These are phyloP conservation scores for Geranium incanum DNA, from an alignment of 441 rosid genomes.

Conservation along the genomic window DNA sequence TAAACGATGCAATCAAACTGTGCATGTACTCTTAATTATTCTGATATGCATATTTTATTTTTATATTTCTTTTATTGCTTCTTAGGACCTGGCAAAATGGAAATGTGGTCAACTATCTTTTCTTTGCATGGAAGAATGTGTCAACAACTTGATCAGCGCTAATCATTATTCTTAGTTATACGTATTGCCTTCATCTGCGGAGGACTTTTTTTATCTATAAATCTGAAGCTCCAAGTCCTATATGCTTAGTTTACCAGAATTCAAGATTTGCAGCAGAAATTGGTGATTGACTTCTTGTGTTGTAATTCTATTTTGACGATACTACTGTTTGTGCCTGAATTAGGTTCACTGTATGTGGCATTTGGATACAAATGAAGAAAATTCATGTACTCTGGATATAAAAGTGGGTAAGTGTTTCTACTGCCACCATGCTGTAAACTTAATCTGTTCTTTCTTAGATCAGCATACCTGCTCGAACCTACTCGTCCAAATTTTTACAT, in stretches of 20 bases:
- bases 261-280: background rate
- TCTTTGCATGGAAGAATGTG: too few species aligned
- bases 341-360: conserved; percentile 91
- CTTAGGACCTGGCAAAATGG: too few species aligned
- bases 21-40: too few species aligned
- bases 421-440: background rate
- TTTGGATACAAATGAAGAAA: conserved; percentile 55
- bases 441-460: background rate
- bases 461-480: background rate
- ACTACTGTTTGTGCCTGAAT: conserved; percentile 22
- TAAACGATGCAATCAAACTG: too few species aligned
- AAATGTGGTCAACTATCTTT: too few species aligned
- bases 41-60: too few species aligned
- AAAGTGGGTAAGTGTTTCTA: conserved; percentile 68
- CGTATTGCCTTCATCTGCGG: too few species aligned
- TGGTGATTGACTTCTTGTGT: background rate
- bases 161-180: too few species aligned
- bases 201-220: background rate
- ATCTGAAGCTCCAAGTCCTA: background rate
- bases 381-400: conserved; percentile 50
- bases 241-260: background rate
- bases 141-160: too few species aligned
- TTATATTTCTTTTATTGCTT: too few species aligned
- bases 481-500: background rate
- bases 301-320: background rate